A percentile compares a stretch with the other conserved stretches of the same genome.
Conservation (phyloP, 2,329 filamentous ascomycete species). For the Leptographium flavum region DNA sequence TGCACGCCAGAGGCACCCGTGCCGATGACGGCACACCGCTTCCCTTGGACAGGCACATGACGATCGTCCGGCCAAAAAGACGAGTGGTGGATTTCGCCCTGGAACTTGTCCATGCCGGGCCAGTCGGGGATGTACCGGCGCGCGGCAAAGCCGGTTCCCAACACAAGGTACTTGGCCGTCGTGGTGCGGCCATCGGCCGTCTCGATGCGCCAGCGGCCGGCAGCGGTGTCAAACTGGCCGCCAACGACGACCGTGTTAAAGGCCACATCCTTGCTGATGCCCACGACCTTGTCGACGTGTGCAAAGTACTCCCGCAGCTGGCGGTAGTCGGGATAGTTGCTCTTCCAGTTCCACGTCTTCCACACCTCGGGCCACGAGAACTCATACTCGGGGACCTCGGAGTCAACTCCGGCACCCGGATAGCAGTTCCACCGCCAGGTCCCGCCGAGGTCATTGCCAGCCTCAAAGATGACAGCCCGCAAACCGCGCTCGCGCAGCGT, state of each 20-base stretch:
- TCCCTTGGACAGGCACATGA: conserved; percentile 37
- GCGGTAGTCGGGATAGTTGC: conserved; percentile 33
- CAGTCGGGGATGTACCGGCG: conserved; percentile 48
- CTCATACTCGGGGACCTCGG: conserved; percentile 37
- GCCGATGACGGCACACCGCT: conserved; percentile 47
- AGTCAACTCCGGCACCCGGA: conserved; percentile 37
- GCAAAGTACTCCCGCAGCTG: conserved; percentile 45
- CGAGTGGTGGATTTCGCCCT: conserved; percentile 44
- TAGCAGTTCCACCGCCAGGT: conserved; percentile 44
- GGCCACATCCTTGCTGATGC: conserved; percentile 39
- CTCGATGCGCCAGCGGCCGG: conserved; percentile 33
- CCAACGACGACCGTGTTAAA: conserved; percentile 41
- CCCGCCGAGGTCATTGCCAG: conserved; percentile 34
- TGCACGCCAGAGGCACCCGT: conserved; percentile 53
- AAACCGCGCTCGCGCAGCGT: conserved; percentile 34
- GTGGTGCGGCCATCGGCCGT: conserved; percentile 33
- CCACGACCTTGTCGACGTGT: conserved; percentile 38
- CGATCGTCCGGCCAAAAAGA: conserved; percentile 45
- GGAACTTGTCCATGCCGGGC: conserved; percentile 44
- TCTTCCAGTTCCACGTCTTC: conserved; percentile 42
- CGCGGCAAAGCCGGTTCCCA: conserved; percentile 41
- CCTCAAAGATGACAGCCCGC: conserved; percentile 35
- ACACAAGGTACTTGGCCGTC: conserved; percentile 34
- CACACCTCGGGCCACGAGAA: conserved; percentile 35
- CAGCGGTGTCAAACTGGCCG: conserved; percentile 33